Conservation (phyloP, 202 grass and related monocot species). For the Zizania palustris region DNA sequence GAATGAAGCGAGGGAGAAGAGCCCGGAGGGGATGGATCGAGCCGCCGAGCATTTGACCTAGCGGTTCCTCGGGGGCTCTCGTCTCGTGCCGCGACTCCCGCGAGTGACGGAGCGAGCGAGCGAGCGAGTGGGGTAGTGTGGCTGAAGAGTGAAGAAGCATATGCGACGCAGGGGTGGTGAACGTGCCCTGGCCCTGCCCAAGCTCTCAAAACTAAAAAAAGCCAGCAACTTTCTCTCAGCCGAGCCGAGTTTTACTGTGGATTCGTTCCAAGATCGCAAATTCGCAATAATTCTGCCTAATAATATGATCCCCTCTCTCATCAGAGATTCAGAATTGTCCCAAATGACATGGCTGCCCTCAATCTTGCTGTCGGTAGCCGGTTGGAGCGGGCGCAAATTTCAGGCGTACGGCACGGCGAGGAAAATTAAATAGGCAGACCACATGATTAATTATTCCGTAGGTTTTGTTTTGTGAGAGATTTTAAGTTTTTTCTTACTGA, state of each 20-base stretch:
- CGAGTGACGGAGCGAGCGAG: not conserved
- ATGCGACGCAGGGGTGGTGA: no score
- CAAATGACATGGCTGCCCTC: not conserved
- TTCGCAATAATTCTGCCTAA: conserved; percentile 2
- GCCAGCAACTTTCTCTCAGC: conserved; percentile 13
- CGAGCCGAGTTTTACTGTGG: no score
- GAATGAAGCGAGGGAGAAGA: not conserved
- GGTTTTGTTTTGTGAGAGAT: no score
- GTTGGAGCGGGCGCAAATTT: not conserved
- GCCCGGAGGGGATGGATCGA: conserved; percentile 24
- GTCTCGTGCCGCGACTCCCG: not conserved
- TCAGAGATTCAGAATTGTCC: not conserved
- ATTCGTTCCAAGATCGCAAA: not conserved
- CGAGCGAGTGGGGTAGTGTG: not conserved
- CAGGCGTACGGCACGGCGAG: not conserved
- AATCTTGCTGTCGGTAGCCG: not conserved
- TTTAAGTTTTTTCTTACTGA: no score
- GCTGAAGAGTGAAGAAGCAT: no score
- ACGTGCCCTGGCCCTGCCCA: no score
- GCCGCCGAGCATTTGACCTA: conserved; percentile 29
- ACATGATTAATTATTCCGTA: no score
- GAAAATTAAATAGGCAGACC: not conserved
- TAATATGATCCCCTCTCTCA: not conserved
- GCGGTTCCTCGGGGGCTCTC: conserved; percentile 6
- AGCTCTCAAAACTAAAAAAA: not conserved